Evolutionary conservation across 169 alveolate genomes (phyloP), one percentile per base, ranked within the genome.

Genomic region (Theileria orientalis): DNA sequence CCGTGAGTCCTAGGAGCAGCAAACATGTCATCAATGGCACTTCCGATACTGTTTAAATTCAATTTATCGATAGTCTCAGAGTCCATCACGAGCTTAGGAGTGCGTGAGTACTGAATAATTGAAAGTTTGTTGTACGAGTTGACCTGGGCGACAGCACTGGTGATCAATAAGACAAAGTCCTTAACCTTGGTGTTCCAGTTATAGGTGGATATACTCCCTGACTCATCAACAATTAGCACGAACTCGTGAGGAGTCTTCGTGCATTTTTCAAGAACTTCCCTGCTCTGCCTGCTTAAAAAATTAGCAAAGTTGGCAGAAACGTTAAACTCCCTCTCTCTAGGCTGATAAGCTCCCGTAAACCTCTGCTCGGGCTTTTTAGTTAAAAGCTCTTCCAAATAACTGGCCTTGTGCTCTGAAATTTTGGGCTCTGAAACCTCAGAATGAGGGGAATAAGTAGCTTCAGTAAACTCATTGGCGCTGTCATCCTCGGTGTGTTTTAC

Each of bases 1-100:
- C 64, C 64, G 41, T 11, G 27, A 0, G 60, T 23, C 21, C 76
- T 13, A 19, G 33, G 25, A n/a, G 21, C 25, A 14, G n/a, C 54
- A 30, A 79, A 79, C 77, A 79, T 54, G 37, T 49, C 23, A 23
- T 79, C 77, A 27, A 82, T 54, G 40, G 16, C 74, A 21, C n/a
- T 30, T 30, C 0, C 42, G 9, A 23, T 11, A 3, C 6, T 59
- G 16, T 35, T 8, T 14, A 66, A 25, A 13, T 25, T 25, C 0
- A 32, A 29, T 27, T 30, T 64, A 33, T 71, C 59, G 2, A 80
- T 33, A 19, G 19, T 19, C 1, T 40, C 23, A 30, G 54, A 27
- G 27, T 30, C 59, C 32, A 74, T 16, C 68, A 44, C 29, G 25
- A 19, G 11, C n/a, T 33, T 42, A 11, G 44, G 62, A 9, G 66